Evolutionary conservation across 2,329 filamentous ascomycete species (phyloP), one percentile per base, ranked within the genome.

Genomic region (Fusarium sublunatum): DNA sequence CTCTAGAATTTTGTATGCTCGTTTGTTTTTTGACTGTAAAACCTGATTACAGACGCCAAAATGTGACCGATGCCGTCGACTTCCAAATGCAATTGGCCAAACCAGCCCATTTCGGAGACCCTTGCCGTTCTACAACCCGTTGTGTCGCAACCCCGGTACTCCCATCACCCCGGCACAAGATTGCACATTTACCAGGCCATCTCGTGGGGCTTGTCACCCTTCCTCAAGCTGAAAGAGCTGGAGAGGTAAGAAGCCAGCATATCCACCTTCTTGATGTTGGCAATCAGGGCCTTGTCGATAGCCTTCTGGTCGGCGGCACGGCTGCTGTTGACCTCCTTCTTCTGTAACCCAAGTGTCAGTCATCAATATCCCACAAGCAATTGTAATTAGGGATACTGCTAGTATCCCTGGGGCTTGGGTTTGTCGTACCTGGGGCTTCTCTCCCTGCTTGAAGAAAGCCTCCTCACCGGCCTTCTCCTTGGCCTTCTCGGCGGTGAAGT

Each of bases 131-230:
- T 79, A 79, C 79, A 79, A 80, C 78, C 75, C 70, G 68, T 74
- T 58, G 61, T 73, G 64, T 76, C 75, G 70, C 68, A 70, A 71
- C 62, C 70, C 69, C 60, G 60, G 62, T 70, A 67, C 61, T 68
- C 64, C 65, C 64, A 62, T 63, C 67, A 66, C 67, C 65, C 70
- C 67, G 65, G 64, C 63, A 57, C 58, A 71, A 65, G 61, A 66
- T 73, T 72, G 70, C 65, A 68, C 70, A 66, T 88, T 84, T 97
- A 99, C 89, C 94, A 99, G 85, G 92, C 91, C 95, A 99, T 98
- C 89, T 96, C 92, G 86, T 99, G 95, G 84, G 95, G 95, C 90
- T 94, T 93, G 88, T 99, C 94, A 78, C 95, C 95, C 87, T 93
- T 97, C 85, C 94, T 91, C 83, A 99, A 90, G 89, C 91, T 96